Evolutionary conservation across 345 rosid genomes (phyloP), one percentile per base, ranked within the genome.

Genomic region (Eucalyptus lansdowneana): DNA sequence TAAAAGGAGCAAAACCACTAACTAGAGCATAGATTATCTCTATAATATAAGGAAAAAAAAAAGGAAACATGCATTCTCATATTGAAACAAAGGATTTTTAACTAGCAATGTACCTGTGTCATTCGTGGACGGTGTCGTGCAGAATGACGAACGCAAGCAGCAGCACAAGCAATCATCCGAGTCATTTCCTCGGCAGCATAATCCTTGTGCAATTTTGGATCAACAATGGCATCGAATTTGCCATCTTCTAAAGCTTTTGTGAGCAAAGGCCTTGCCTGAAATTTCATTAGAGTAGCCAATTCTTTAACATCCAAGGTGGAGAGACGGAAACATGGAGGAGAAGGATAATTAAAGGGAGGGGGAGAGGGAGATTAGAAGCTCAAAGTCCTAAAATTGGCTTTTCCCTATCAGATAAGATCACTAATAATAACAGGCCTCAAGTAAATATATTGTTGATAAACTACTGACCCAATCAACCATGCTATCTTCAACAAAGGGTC

Each of bases 401-500:
- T 72, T 72, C 25, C 83, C 27, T 3, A 6, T 21, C 83, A 72
- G 9, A 72, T 0, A 72, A 72, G 45, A 72, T 37, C 83, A 37
- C 45, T 11, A 37, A 34, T 21, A 19, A 72, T 17, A 19, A 72
- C 83, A 72, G 8, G 45, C 44, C 83, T 72, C 83, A 72, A 37
- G 44, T 34, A 72, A 72, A 40, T 37, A 72, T 37, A 72, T 40
- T 21, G 14, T 21, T 34, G 27, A 58, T 29, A 29, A 88, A 83
- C 89, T 72, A 91, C 95, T 42, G 45, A 97, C 99, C 99, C 99
- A 97, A 89, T 96, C 99, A 89, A 97, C 98, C 40, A 96, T 92
- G 92, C 97, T 94, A 85, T 97, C 97, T 88, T 95, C 99, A 90
- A 91, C 90, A 92, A 91, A 94, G 62, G 94, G 89, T 50, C 92